These are phyloP conservation scores for Saturnispora besseyi DNA, from an alignment of 805 yeast genomes.

Conservation along the genomic window DNA sequence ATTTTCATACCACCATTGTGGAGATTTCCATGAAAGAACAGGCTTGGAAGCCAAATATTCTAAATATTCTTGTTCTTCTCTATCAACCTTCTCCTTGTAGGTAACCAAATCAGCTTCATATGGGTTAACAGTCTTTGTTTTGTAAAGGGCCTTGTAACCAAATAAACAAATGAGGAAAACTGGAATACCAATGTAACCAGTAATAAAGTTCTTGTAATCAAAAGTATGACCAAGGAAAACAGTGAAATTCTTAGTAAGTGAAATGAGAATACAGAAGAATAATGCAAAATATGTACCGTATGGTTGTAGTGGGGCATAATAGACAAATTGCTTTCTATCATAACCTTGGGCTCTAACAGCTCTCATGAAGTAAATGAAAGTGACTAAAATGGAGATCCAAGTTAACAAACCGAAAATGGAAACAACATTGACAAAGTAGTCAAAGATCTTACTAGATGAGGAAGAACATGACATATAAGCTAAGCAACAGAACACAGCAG, in stretches of 20 bases:
- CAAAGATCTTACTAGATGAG: slow-evolving; percentile 48
- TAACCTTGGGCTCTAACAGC: slow-evolving; percentile 64
- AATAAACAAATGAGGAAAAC: slow-evolving; percentile 44
- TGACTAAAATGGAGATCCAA: slow-evolving; percentile 63
- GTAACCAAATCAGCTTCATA: slow-evolving; percentile 55
- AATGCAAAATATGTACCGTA: slow-evolving; percentile 57
- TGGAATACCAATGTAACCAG: slow-evolving; percentile 72
- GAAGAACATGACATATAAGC: slow-evolving; percentile 64
- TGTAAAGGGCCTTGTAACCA: slow-evolving; percentile 52
- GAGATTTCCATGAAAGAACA: slow-evolving; percentile 13
- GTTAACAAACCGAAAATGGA: slow-evolving; percentile 68
- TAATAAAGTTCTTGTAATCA: slow-evolving; percentile 57
- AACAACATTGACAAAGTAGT: slow-evolving; percentile 65
- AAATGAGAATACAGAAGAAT: slow-evolving; percentile 42
- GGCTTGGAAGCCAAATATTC: slow-evolving; percentile 7
- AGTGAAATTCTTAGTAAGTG: slow-evolving; percentile 62
- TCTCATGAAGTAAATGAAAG: slow-evolving; percentile 55
- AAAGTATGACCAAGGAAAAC: slow-evolving; percentile 48
- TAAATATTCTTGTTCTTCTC: slow-evolving; percentile 37
- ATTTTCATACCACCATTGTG: slow-evolving; percentile 25
- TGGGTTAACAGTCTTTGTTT: slow-evolving; percentile 40
- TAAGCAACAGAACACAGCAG: slow-evolving; percentile 48
- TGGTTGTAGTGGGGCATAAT: slow-evolving; percentile 61
- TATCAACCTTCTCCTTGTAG: slow-evolving; percentile 45
- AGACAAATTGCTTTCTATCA: slow-evolving; percentile 45